phyloP scores from a whole-genome alignment of 176 grass and related monocot species.

The Alopecurus myosuroides region DNA sequence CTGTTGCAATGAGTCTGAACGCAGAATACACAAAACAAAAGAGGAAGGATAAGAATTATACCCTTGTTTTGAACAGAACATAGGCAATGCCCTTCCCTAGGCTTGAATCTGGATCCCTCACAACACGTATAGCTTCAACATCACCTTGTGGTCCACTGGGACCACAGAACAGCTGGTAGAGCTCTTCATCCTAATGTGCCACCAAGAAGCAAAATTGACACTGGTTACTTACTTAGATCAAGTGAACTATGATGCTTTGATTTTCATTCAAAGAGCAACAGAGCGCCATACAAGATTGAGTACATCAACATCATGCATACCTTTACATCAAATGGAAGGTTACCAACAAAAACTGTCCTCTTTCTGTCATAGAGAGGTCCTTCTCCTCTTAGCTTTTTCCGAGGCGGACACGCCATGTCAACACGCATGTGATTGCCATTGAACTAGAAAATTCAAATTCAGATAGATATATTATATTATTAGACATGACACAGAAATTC shows the following conservation, averaged over 20 bases:
- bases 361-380: conserved; percentile 90
- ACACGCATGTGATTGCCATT: conserved; percentile 90
- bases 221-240: background rate
- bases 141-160: conserved; percentile 47
- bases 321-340: conserved; percentile 96
- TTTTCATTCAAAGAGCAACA: background rate
- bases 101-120: conserved; percentile 78
- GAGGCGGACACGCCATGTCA: conserved; percentile 85
- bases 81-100: conserved; percentile 93
- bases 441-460: conserved; percentile 46
- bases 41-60: conserved; percentile 30
- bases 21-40: background rate
- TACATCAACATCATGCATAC: conserved; percentile 31
- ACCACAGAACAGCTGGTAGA: conserved; percentile 77
- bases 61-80: conserved; percentile 95
- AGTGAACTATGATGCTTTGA: background rate
- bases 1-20: background rate
- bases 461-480: conserved; percentile 3
- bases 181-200: conserved; percentile 81
- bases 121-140: conserved; percentile 82
- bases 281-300: background rate
- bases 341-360: conserved; percentile 88
- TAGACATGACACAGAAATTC: background rate
- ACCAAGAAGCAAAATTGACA: conserved; percentile 19
- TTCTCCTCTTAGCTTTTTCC: conserved; percentile 78